These are phyloP conservation scores for Mycena alexandri DNA, from an alignment of 768 basidiomycete species.

Conservation along the genomic window DNA sequence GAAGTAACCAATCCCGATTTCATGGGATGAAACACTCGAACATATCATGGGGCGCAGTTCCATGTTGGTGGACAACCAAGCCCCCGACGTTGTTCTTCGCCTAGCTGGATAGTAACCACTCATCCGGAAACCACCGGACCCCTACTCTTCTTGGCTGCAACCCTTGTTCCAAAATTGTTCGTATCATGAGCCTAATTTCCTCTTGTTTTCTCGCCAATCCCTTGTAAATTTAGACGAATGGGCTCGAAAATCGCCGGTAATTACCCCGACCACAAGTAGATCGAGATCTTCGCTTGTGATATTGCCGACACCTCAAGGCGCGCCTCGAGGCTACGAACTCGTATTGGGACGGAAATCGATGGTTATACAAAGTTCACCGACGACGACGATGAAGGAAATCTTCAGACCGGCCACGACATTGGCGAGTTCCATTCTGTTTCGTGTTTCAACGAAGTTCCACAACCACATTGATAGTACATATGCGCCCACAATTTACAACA, in stretches of 20 bases:
- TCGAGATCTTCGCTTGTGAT: conserved; percentile 17
- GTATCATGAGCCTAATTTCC: background rate
- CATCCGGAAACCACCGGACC: conserved; percentile 10
- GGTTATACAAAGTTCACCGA: conserved; percentile 16
- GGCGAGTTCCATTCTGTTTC: background rate
- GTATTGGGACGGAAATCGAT: conserved; percentile 21
- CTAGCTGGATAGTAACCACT: conserved; percentile 10
- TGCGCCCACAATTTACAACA: conserved; percentile 26
- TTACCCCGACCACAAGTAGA: conserved; percentile 13
- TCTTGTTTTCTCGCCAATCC: conserved; percentile 27
- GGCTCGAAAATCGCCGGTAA: conserved; percentile 5
- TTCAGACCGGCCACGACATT: background rate
- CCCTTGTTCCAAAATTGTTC: conserved; percentile 16
- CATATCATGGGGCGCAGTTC: background rate
- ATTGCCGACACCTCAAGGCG: conserved; percentile 22
- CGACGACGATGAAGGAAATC: background rate
- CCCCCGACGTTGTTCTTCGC: conserved; percentile 22
- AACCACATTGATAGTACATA: conserved; percentile 12
- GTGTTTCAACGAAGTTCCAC: conserved; percentile 16
- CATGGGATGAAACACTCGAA: too few species aligned
- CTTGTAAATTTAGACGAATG: conserved; percentile 26
- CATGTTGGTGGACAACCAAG: background rate
- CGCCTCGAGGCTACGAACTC: conserved; percentile 32
- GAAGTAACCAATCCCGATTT: too few species aligned
- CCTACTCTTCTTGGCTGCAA: background rate